phyloP scores from a whole-genome alignment of 805 yeast genomes.

The Candida michaelii region DNA sequence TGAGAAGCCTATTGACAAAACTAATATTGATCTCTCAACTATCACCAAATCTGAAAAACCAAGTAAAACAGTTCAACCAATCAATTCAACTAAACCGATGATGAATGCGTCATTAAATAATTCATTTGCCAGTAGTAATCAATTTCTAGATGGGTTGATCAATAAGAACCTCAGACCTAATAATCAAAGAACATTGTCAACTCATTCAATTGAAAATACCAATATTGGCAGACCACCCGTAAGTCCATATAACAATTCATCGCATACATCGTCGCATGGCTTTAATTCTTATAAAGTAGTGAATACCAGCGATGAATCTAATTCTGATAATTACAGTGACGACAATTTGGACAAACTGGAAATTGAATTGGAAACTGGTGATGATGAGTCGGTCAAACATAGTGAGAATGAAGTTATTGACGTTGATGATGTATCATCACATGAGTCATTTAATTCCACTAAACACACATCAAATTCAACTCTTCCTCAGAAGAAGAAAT shows the following conservation, averaged over 20 bases:
- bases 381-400: constrained; percentile 14
- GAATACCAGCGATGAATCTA: constrained; percentile 25
- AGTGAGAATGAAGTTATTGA: constrained; percentile 24
- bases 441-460: constrained; percentile 14
- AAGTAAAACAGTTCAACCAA: background rate
- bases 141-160: constrained; percentile 11
- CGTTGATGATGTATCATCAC: constrained; percentile 19
- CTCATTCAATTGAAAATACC: constrained; percentile 9
- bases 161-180: constrained; percentile 14
- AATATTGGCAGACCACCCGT: constrained; percentile 1
- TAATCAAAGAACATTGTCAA: constrained; percentile 14
- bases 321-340: constrained; percentile 11
- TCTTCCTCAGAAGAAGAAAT: constrained; percentile 2
- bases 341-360: constrained; percentile 14
- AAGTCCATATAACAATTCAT: constrained; percentile 12
- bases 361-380: constrained; percentile 10
- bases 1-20: background rate
- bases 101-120: constrained; percentile 5
- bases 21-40: constrained; percentile 4
- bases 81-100: constrained; percentile 10
- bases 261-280: constrained; percentile 6
- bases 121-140: constrained; percentile 11
- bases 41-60: constrained; percentile 3
- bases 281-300: constrained; percentile 12
- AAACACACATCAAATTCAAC: constrained; percentile 12